These are phyloP conservation scores for Schizosaccharomyces osmophilus DNA, from an alignment of 805 yeast genomes.

Conservation along the genomic window DNA sequence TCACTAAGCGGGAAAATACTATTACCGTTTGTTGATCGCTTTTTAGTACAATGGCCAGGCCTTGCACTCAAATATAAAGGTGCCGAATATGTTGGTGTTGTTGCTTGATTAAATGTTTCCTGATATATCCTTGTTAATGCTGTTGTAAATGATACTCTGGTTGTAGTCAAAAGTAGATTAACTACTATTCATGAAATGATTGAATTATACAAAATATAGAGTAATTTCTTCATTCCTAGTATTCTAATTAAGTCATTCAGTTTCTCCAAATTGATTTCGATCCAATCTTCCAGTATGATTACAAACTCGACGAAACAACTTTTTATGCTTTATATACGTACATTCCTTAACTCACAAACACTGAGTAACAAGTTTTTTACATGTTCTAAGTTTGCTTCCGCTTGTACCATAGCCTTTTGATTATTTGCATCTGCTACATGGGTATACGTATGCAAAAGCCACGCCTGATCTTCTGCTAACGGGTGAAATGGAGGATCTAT, in stretches of 20 bases:
- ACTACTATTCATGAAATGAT: no score
- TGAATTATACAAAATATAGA: no score
- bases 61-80: constrained; percentile 23
- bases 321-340: not conserved
- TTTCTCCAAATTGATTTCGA: no score
- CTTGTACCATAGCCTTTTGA: not conserved
- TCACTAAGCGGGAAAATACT: constrained; percentile 56
- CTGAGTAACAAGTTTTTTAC: not conserved
- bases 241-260: no score
- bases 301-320: no score
- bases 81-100: constrained; percentile 54
- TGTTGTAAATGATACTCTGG: no score
- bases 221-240: no score
- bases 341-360: not conserved
- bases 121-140: not conserved
- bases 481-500: not conserved
- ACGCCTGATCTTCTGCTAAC: not conserved
- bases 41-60: constrained; percentile 74
- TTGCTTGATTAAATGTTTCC: constrained; percentile 16
- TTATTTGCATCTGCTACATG: not conserved
- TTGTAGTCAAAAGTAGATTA: no score
- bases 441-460: not conserved
- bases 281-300: no score
- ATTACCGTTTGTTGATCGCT: constrained; percentile 36
- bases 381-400: constrained; percentile 15